These are phyloP conservation scores for Magnusiomyces ingens DNA, from an alignment of 1,139 yeast species.

Conservation along the genomic window DNA sequence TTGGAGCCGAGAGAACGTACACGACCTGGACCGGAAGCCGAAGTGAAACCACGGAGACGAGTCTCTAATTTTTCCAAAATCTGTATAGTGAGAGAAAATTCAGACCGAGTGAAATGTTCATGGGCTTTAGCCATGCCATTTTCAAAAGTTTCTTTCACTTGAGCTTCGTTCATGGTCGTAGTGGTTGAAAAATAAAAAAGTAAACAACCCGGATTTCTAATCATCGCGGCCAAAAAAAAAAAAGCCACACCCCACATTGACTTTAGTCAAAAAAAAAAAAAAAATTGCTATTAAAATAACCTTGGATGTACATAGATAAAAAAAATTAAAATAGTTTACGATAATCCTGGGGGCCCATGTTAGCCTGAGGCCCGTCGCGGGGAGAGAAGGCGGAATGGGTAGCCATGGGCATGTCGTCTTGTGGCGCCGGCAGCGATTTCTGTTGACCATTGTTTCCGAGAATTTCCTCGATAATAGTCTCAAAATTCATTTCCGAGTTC, in stretches of 20 bases:
- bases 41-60: no score
- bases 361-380: not conserved
- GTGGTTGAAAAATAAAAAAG: not conserved
- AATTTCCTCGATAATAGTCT: not conserved
- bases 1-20: not conserved
- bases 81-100: not conserved
- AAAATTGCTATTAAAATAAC: not conserved
- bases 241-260: not conserved
- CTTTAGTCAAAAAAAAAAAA: not conserved
- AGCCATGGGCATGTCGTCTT: not conserved
- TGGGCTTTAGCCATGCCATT: not conserved
- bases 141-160: no score
- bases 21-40: no score
- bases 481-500: conserved; percentile 1
- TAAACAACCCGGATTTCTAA: not conserved
- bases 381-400: not conserved
- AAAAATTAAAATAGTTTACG: not conserved
- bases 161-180: no score
- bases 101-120: not conserved
- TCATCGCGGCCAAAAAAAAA: not conserved
- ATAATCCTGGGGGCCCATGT: not conserved
- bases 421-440: not conserved
- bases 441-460: not conserved
- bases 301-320: not conserved
- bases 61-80: not conserved